phyloP scores from a whole-genome alignment of 495 filamentous ascomycete genomes.

The Sphaerosporella brunnea region DNA sequence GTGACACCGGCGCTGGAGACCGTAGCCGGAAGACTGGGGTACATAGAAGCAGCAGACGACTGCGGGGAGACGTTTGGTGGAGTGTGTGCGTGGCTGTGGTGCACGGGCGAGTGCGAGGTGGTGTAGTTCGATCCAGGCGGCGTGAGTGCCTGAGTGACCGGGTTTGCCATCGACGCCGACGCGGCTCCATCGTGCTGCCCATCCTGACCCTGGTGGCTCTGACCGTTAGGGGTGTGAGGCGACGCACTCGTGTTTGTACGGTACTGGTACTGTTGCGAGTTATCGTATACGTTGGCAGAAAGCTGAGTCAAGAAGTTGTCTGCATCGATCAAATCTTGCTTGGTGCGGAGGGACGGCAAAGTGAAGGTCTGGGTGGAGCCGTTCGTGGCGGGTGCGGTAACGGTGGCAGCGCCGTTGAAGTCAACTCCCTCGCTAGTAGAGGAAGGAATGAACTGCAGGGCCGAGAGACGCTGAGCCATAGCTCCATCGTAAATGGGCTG shows the following conservation, averaged over 20 bases:
- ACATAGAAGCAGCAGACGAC: conserved; percentile 46
- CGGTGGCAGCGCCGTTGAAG: conserved; percentile 18
- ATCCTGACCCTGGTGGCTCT: conserved; percentile 19
- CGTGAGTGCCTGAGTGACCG: conserved; percentile 59
- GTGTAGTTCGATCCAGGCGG: conserved; percentile 72
- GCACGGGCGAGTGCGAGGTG: conserved; percentile 63
- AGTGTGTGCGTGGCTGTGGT: conserved; percentile 42
- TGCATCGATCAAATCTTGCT: conserved; percentile 78
- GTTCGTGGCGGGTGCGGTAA: conserved; percentile 17
- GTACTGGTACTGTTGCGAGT: conserved; percentile 26
- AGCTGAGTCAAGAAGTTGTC: conserved; percentile 90
- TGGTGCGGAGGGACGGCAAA: conserved; percentile 70
- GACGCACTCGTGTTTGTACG: conserved; percentile 56
- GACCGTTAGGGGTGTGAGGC: conserved; percentile 28
- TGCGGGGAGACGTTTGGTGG: conserved; percentile 46
- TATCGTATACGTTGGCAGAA: conserved; percentile 80
- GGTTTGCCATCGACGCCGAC: conserved; percentile 40
- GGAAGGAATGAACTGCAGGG: conserved; percentile 22
- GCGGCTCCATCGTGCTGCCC: conserved; percentile 38
- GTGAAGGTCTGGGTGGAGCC: conserved; percentile 40
- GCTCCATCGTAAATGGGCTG: conserved; percentile 44
- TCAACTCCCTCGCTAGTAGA: conserved; percentile 22
- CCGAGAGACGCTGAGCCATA: conserved; percentile 25
- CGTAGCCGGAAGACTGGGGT: conserved; percentile 68
- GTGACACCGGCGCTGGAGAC: conserved; percentile 39